Base-by-base conservation (phyloP, 805 yeast species). In the Teunomyces lycoperdinae region DNA sequence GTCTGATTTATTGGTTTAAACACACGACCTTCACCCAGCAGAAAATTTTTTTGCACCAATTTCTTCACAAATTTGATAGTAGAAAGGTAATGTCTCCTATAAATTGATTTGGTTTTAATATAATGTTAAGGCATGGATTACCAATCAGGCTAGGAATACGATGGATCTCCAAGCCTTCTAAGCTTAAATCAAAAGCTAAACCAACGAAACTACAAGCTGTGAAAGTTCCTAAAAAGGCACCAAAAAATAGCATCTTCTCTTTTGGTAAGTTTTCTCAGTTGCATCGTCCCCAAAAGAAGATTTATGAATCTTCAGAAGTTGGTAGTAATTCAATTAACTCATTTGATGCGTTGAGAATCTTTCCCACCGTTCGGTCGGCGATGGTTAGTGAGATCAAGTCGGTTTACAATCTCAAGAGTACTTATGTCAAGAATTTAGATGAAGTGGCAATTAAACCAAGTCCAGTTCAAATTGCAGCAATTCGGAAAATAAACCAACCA, bases 401-500 rank as follows among this genome's bases (percentile, higher is more conserved):
- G 7, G 60, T 61, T 28, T 70, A 70, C 52, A 62, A 61, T 48
- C 55, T 69, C 48, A 63, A 60, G 44, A 67, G 57, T 51, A 69
- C 75, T 2, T 64, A 66, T 41, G 49, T 67, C 29, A 58, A 58
- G 43, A 47, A 54, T 44, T 67, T 64, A 47, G 70, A 58, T 3
- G 69, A 63, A 31, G 50, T 72, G 34, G 58, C 49, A 2, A 63
- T 80, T 24, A 67, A 73, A 47, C 84, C 98, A 9, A 82, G 96
- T 0, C 89, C 94, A 1, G 87, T 92, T 38, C 99, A 92, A 67
- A 74, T 80, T 3, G 85, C 91, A 5, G 85, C 94, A 4, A 79
- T 88, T 36, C 76, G 80, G 55, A 75, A 70, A 48, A 67, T 81
- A 27, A 77, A 81, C 45, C 75, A 73, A 50, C 64, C 78, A 4